Conservation (phyloP, 805 yeast species). For the Pichia manshurica region DNA sequence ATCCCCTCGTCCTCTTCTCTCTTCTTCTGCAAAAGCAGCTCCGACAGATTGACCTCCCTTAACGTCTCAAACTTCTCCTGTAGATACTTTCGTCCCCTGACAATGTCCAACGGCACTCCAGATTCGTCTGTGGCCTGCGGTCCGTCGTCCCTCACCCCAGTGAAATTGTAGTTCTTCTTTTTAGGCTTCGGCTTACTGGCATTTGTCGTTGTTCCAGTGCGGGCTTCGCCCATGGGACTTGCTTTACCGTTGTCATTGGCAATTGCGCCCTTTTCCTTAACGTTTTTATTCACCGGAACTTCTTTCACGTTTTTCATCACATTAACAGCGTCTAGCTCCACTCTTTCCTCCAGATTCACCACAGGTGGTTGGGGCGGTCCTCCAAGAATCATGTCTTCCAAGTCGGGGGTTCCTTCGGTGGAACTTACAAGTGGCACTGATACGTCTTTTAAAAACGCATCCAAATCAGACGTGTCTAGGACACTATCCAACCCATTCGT, state of each 20-base stretch:
- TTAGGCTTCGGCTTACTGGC: not conserved
- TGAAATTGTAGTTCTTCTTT: not conserved
- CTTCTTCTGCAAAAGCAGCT: slow-evolving; percentile 22
- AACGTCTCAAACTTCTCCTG: slow-evolving; percentile 21
- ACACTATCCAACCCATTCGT: not conserved
- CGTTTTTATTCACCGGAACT: not conserved
- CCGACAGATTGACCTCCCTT: slow-evolving; percentile 19
- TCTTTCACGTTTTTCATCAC: not conserved
- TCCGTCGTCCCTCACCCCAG: not conserved
- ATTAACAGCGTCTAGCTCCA: not conserved
- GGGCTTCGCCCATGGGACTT: too few relatives aligned
- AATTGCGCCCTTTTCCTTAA: not conserved
- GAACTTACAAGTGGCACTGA: slow-evolving; percentile 4
- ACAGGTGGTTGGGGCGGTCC: not conserved
- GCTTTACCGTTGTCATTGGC: too few relatives aligned
- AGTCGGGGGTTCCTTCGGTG: slow-evolving; percentile 12
- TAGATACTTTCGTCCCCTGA: slow-evolving; percentile 22
- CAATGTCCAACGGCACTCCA: slow-evolving; percentile 24
- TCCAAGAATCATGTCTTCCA: slow-evolving; percentile 6
- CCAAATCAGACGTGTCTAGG: slow-evolving; percentile 1
- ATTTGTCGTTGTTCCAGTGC: not conserved
- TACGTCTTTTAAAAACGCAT: not conserved
- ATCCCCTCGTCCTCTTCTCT: slow-evolving; percentile 28
- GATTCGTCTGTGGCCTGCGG: slow-evolving; percentile 1
- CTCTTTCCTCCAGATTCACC: not conserved